Evolutionary conservation across 805 yeast species (phyloP).

Genomic region (Lipomyces starkeyi): DNA sequence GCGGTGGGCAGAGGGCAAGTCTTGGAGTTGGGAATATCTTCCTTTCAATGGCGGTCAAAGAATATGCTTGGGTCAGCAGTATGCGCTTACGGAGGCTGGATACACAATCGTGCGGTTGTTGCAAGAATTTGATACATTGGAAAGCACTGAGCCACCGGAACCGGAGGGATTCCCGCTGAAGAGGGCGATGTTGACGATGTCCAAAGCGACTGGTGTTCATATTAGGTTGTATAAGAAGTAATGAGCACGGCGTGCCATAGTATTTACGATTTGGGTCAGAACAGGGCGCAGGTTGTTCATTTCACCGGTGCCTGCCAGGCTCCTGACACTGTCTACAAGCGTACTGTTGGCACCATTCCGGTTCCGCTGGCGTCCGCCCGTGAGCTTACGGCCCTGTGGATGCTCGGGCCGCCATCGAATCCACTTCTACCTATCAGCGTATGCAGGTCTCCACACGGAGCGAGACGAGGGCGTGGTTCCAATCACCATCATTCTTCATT

Average conservation of each 20-base stretch:
- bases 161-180: constrained; percentile 20
- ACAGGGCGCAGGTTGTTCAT: no score
- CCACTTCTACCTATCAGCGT: no score
- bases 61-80: constrained; percentile 62
- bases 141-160: constrained; percentile 19
- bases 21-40: constrained; percentile 56
- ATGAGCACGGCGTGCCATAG: background rate
- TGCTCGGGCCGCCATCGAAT: no score
- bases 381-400: no score
- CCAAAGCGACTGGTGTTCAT: constrained; percentile 22
- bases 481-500: no score
- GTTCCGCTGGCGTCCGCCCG: no score
- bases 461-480: no score
- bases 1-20: constrained; percentile 53
- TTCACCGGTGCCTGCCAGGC: no score
- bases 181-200: constrained; percentile 24
- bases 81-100: constrained; percentile 59
- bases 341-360: no score
- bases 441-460: no score
- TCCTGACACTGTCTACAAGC: no score
- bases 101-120: constrained; percentile 52
- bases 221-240: constrained; percentile 2
- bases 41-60: constrained; percentile 65
- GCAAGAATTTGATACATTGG: constrained; percentile 44
- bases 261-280: no score